A percentile compares a stretch with the other conserved stretches of the same genome.
Conservation (phyloP, 2,329 filamentous ascomycete genomes). For the Scortechinia acanthostroma region DNA sequence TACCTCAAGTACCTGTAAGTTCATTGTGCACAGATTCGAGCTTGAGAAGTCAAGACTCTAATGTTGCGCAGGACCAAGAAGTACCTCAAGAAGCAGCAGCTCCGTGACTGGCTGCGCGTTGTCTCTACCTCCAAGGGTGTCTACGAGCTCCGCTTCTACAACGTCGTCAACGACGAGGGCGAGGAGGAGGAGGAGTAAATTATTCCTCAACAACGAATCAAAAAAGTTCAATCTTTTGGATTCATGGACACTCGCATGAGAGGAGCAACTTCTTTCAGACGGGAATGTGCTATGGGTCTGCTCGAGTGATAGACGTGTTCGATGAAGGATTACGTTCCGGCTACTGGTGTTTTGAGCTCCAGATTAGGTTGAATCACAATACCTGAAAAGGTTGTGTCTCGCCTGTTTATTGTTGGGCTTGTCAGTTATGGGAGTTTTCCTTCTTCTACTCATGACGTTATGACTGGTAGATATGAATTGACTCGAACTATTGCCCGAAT, state of each 20-base stretch:
- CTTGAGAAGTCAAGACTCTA: not conserved
- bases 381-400: not conserved
- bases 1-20: conserved; percentile 99
- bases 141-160: conserved; percentile 99
- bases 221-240: too few species aligned
- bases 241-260: too few species aligned
- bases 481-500: conserved; percentile 11
- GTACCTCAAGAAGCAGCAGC: conserved; percentile 99
- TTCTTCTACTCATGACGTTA: conserved; percentile 18
- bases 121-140: conserved; percentile 96
- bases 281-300: not conserved
- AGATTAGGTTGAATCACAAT: too few species aligned
- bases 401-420: conserved; percentile 7
- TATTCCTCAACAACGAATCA: too few species aligned
- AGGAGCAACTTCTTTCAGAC: too few species aligned
- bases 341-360: too few species aligned
- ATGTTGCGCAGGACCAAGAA: conserved; percentile 78
- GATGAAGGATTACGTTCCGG: not conserved
- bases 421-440: conserved; percentile 6
- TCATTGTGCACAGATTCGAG: not conserved
- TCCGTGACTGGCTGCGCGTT: conserved; percentile 98
- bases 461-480: conserved; percentile 17
- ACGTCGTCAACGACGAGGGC: conserved; percentile 95
- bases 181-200: conserved; percentile 98
- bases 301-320: not conserved